Conservation (phyloP, 2,329 filamentous ascomycete genomes). For the Clarireedia hainanense region DNA sequence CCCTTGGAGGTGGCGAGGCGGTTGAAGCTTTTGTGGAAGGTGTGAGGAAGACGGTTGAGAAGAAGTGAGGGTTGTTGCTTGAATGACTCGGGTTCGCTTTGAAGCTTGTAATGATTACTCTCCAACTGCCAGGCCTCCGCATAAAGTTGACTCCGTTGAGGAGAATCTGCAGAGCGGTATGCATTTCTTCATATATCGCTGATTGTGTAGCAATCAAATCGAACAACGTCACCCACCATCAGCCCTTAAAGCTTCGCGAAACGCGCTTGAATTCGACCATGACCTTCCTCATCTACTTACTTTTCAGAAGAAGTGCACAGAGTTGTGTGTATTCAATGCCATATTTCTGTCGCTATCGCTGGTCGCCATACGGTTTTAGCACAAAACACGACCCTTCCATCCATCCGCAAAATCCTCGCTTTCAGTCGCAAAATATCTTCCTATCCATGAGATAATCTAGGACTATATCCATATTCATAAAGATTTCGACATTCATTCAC, state of each 20-base stretch:
- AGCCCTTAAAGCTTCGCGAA: background rate
- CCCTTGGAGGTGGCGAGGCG: constrained; percentile 79
- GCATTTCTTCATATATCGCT: background rate
- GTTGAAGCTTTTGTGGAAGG: constrained; percentile 88
- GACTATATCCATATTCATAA: too few species aligned
- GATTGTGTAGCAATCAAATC: background rate
- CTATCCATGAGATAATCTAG: background rate
- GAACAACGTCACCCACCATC: background rate
- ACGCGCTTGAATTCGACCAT: background rate
- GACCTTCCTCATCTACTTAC: background rate
- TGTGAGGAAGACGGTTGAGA: constrained; percentile 70
- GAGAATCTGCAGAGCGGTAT: background rate
- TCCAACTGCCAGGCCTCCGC: too few species aligned
- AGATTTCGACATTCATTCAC: too few species aligned
- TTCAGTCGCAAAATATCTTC: background rate
- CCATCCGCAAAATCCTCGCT: too few species aligned
- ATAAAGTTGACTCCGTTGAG: too few species aligned
- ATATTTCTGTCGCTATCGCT: background rate
- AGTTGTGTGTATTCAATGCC: background rate
- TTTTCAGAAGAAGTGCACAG: background rate
- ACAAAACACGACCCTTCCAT: background rate
- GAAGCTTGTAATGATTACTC: too few species aligned
- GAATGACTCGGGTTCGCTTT: too few species aligned
- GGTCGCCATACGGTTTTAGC: background rate
- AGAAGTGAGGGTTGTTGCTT: constrained; percentile 28